Percentiles rank a stretch among this genome's conserved stretches.
Evolutionary conservation across 768 basidiomycete genomes (phyloP).

Genomic region (Hortiboletus campestris): DNA sequence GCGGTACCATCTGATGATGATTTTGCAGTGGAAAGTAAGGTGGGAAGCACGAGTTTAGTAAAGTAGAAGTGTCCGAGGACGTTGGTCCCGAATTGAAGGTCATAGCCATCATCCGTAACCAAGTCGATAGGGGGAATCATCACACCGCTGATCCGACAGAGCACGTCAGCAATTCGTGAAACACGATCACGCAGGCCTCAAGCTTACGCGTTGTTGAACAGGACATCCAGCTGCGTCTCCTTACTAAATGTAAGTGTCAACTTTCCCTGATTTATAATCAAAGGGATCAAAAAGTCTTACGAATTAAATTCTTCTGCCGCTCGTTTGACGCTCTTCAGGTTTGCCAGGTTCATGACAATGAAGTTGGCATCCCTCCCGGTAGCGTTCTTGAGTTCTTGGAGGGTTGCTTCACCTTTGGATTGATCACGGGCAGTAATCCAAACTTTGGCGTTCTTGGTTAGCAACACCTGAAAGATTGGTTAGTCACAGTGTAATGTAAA

Average conservation of each 20-base stretch:
- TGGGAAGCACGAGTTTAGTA: slow-evolving; percentile 37
- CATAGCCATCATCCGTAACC: slow-evolving; percentile 40
- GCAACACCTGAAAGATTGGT: slow-evolving; percentile 13
- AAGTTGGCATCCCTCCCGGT: slow-evolving; percentile 29
- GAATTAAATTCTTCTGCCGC: slow-evolving; percentile 40
- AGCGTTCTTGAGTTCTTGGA: slow-evolving; percentile 17
- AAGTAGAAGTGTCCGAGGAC: slow-evolving; percentile 38
- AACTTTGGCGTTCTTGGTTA: slow-evolving; percentile 30
- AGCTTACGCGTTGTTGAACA: slow-evolving; percentile 34
- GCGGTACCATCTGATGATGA: slow-evolving; percentile 31
- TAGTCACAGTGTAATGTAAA: too few species aligned
- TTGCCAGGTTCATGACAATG: slow-evolving; percentile 42
- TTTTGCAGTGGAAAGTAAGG: slow-evolving; percentile 29
- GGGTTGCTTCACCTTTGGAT: slow-evolving; percentile 14
- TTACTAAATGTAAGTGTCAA: slow-evolving; percentile 4
- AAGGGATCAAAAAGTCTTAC: slow-evolving; percentile 14
- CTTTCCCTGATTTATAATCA: background rate
- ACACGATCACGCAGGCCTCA: background rate
- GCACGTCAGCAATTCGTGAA: background rate
- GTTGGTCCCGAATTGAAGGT: slow-evolving; percentile 41
- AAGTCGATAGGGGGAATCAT: slow-evolving; percentile 29
- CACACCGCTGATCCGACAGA: slow-evolving; percentile 28
- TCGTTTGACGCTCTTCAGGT: slow-evolving; percentile 36
- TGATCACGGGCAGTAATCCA: slow-evolving; percentile 28
- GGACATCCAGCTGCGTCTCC: slow-evolving; percentile 22